These are phyloP conservation scores for Penicillium sp. DNA, from an alignment of 2,329 filamentous ascomycete species.

Conservation along the genomic window DNA sequence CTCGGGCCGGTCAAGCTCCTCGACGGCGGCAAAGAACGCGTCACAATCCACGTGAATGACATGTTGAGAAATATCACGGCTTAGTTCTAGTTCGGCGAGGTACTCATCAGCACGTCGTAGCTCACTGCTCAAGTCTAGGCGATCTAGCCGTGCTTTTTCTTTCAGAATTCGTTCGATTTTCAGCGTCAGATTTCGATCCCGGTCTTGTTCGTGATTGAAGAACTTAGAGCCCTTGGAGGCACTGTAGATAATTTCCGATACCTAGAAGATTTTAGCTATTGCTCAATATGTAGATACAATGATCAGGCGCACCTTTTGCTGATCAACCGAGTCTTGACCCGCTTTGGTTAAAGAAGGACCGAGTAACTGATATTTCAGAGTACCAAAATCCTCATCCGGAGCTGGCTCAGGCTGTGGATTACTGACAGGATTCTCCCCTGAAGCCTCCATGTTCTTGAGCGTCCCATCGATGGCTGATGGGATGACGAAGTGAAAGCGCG, in stretches of 20 bases:
- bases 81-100: conserved; percentile 73
- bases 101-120: conserved; percentile 75
- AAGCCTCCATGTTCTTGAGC: conserved; percentile 22
- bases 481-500: conserved; percentile 7
- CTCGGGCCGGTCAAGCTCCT: conserved; percentile 79
- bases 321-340: conserved; percentile 90
- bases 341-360: conserved; percentile 92
- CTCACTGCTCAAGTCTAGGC: conserved; percentile 69
- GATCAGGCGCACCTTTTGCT: conserved; percentile 63
- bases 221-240: conserved; percentile 95
- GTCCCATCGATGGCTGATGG: conserved; percentile 10
- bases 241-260: conserved; percentile 95
- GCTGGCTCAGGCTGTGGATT: conserved; percentile 1
- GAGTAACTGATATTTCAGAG: conserved; percentile 83
- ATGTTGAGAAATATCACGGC: conserved; percentile 76
- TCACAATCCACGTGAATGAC: conserved; percentile 95
- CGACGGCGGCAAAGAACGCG: conserved; percentile 94
- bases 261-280: conserved; percentile 47
- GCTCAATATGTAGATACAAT: neutral
- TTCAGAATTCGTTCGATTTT: conserved; percentile 79
- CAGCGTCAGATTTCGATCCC: conserved; percentile 75
- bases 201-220: conserved; percentile 84
- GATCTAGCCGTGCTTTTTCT: conserved; percentile 73
- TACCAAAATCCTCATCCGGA: conserved; percentile 48
- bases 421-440: conserved; percentile 16